These are phyloP conservation scores for Plasmodium knowlesi DNA, from an alignment of 169 alveolate genomes.

Conservation along the genomic window DNA sequence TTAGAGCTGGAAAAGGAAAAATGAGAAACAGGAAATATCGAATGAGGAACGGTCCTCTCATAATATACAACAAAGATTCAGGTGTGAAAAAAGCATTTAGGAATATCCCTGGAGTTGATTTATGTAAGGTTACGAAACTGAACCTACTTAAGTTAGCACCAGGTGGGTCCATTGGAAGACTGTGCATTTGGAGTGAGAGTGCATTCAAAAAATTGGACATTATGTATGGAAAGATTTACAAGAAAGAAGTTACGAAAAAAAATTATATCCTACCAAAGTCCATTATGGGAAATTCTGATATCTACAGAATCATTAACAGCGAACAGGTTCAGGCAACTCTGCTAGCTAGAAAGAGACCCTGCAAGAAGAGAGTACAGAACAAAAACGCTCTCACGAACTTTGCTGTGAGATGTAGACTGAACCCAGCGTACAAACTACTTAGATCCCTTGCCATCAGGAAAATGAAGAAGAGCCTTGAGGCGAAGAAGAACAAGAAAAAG, in stretches of 20 bases:
- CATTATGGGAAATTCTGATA: constrained; percentile 84
- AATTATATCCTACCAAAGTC: constrained; percentile 91
- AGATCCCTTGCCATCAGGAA: constrained; percentile 58
- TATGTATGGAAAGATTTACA: constrained; percentile 37
- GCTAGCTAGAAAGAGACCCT: constrained; percentile 83
- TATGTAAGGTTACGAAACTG: constrained; percentile 95
- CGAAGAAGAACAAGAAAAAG: constrained; percentile 17
- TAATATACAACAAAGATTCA: constrained; percentile 95
- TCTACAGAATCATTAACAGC: constrained; percentile 96
- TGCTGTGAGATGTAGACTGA: constrained; percentile 77
- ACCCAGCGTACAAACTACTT: constrained; percentile 77
- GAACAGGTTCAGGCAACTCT: constrained; percentile 95
- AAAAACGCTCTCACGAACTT: constrained; percentile 79
- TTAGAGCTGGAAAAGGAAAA: constrained; percentile 97
- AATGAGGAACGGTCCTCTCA: constrained; percentile 97
- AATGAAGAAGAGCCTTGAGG: constrained; percentile 28
- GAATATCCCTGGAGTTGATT: constrained; percentile 98
- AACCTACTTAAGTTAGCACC: constrained; percentile 98
- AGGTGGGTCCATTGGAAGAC: constrained; percentile 98
- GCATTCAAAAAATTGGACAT: constrained; percentile 94
- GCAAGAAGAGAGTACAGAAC: constrained; percentile 73
- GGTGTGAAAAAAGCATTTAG: constrained; percentile 95
- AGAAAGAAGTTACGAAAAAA: constrained; percentile 75
- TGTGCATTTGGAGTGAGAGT: constrained; percentile 95
- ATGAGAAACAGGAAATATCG: constrained; percentile 95